phyloP scores from a whole-genome alignment of 73 alveolate genomes.

The Tetrahymena elliotti region DNA sequence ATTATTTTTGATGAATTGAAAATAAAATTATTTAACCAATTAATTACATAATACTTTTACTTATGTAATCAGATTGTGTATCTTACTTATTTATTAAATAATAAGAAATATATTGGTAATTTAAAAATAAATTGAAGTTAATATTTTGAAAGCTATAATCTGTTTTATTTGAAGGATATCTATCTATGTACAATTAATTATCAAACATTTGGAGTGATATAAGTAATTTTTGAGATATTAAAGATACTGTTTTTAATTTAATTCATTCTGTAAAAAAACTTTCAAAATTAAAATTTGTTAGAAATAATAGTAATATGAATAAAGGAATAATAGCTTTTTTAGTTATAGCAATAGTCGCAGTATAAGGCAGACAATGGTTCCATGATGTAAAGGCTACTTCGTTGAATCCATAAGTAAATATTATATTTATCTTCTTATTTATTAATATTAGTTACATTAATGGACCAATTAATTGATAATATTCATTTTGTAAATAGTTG shows the following conservation, averaged over 20 bases:
- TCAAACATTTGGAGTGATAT: neutral
- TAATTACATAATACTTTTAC: too few relatives aligned
- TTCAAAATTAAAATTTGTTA: neutral
- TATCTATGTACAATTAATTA: too few relatives aligned
- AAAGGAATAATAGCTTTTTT: neutral
- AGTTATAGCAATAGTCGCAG: neutral
- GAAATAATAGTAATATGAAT: neutral
- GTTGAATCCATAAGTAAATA: neutral
- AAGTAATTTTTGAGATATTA: neutral
- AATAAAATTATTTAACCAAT: too few relatives aligned
- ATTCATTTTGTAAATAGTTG: neutral
- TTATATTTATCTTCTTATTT: neutral
- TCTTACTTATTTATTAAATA: too few relatives aligned
- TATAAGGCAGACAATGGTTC: neutral
- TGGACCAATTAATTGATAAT: neutral
- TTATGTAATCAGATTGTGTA: too few relatives aligned
- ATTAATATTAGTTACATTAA: neutral
- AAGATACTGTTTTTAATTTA: too few relatives aligned
- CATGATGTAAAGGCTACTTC: neutral
- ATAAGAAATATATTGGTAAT: too few relatives aligned
- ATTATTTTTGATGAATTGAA: too few relatives aligned
- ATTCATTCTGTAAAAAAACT: neutral
- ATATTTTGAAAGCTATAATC: neutral
- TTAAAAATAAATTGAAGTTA: too few relatives aligned
- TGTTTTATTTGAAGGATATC: neutral